Evolutionary conservation across 2,329 filamentous ascomycete species (phyloP).

Genomic region (Tolypocladium guangdongense): DNA sequence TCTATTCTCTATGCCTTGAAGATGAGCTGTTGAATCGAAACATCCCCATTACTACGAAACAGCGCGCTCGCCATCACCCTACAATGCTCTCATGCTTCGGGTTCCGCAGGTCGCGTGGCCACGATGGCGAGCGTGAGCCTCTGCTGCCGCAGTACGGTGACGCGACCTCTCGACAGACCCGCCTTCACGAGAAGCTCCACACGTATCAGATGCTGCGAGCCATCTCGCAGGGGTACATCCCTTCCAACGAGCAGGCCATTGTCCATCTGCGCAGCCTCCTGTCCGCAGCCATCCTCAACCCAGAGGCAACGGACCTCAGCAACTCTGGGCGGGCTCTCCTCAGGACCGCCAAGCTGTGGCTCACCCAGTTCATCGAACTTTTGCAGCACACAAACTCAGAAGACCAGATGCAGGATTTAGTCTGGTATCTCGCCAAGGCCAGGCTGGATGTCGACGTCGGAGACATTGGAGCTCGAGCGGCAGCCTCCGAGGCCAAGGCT

Average conservation of each 20-base stretch:
- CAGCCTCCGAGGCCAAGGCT: constrained; percentile 20
- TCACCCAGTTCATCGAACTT: constrained; percentile 72
- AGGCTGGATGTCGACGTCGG: constrained; percentile 34
- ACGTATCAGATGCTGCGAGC: constrained; percentile 86
- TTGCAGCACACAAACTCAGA: constrained; percentile 69
- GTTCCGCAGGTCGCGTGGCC: constrained; percentile 30
- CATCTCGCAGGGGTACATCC: constrained; percentile 76
- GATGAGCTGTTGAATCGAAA: not conserved
- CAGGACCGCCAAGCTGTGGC: constrained; percentile 60
- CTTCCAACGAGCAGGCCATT: constrained; percentile 76
- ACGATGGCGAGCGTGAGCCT: constrained; percentile 58
- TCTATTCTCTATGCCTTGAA: not conserved
- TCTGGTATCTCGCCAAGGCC: constrained; percentile 76
- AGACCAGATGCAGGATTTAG: constrained; percentile 84
- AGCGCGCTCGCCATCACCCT: not conserved
- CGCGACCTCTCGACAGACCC: constrained; percentile 66
- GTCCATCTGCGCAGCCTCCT: constrained; percentile 70
- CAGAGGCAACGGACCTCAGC: constrained; percentile 58
- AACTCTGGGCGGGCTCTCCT: constrained; percentile 64
- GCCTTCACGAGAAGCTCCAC: constrained; percentile 81
- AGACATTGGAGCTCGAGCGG: constrained; percentile 16
- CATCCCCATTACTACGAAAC: not conserved
- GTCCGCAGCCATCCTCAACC: constrained; percentile 67
- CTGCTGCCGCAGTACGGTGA: constrained; percentile 75
- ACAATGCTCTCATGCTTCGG: constrained; percentile 56